Base-by-base conservation (phyloP, 1,139 yeast species). In the Hyphopichia pseudoburtonii region DNA sequence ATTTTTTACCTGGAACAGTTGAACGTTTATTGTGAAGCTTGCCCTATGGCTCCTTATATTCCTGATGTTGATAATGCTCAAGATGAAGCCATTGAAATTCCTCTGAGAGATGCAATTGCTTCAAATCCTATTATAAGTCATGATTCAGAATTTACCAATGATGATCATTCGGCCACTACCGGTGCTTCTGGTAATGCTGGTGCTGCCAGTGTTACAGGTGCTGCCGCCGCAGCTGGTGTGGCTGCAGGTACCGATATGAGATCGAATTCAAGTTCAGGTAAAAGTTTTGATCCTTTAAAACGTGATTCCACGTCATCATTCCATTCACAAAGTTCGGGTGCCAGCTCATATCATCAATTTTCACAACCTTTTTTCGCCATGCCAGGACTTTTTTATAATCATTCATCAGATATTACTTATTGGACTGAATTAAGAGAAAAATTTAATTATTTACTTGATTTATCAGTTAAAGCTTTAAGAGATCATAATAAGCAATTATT, bases 1-100 rank as follows among this genome's bases (percentile, higher is more conserved):
- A 60, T 81, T 3, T 84, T 70, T 55, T 80, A 76, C 55, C 79
- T 80, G 47, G 74, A 78, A 32, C 78, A 79, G 30, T 59, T 83
- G 35, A 74, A 80, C 46, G 62, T 82, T 1, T 78, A 75, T 47
- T 78, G 86, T 46, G 70, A 70, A 31, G 70, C 76, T 7, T 49
- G 80, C 27, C 89, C 90, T 0, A 57, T 77, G 40, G 42, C 57
- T 3, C 46, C 51, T 1, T 54, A 60, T 40, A 45, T 53, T 5
- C 45, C 50, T 1, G 45, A 48, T 3, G 56, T 52, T 19, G 37
- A 48, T 10, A 43, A 45, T 27, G 54, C 50, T 23, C 37, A 35
- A 9, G 21, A 22, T 24, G 26, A 30, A 10, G 52, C 54, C 22
- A 47, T 66, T 23, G 63, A 54, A n/a, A 38, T 64, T 8, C 73